A percentile compares a stretch with the other conserved stretches of the same genome.
phyloP scores from a whole-genome alignment of 1,284 basidiomycete species.

The Ganoderma boninense region DNA sequence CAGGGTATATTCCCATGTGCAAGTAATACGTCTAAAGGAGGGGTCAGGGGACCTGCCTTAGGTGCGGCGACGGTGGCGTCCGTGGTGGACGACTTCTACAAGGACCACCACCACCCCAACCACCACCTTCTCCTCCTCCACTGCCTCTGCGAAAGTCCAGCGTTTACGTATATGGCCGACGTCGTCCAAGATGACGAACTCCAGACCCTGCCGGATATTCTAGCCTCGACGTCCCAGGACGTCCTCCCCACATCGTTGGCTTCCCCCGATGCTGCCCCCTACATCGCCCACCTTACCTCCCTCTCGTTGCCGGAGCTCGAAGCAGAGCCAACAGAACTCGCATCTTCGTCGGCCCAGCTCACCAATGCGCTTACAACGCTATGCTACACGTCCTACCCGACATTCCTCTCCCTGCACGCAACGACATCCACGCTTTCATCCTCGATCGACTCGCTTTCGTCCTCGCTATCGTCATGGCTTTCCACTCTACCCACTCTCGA shows the following conservation, averaged over 20 bases:
- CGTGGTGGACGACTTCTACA: too few relatives aligned
- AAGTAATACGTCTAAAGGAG: too few relatives aligned
- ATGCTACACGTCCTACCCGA: conserved; percentile 88
- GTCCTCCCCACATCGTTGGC: conserved; percentile 26
- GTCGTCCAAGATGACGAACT: conserved; percentile 19
- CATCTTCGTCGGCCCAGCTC: conserved; percentile 83
- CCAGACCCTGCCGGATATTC: conserved; percentile 25
- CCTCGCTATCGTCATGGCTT: conserved; percentile 74
- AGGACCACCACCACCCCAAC: too few relatives aligned
- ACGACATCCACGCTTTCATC: conserved; percentile 74
- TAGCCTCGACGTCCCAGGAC: conserved; percentile 26
- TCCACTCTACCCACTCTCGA: conserved; percentile 79
- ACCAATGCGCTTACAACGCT: conserved; percentile 89
- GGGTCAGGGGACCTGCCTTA: too few relatives aligned
- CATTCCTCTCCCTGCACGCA: conserved; percentile 84
- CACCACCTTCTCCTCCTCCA: background rate
- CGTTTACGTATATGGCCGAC: too few relatives aligned
- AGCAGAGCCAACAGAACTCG: conserved; percentile 75
- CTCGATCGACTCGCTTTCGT: conserved; percentile 70
- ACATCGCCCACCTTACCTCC: conserved; percentile 71
- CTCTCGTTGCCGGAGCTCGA: conserved; percentile 72
- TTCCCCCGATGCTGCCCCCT: conserved; percentile 46
- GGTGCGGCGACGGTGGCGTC: too few relatives aligned
- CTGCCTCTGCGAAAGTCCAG: too few relatives aligned
- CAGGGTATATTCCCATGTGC: too few relatives aligned